Conservation (phyloP, 108 stramenopile species). For the Cyclotella baltica region DNA sequence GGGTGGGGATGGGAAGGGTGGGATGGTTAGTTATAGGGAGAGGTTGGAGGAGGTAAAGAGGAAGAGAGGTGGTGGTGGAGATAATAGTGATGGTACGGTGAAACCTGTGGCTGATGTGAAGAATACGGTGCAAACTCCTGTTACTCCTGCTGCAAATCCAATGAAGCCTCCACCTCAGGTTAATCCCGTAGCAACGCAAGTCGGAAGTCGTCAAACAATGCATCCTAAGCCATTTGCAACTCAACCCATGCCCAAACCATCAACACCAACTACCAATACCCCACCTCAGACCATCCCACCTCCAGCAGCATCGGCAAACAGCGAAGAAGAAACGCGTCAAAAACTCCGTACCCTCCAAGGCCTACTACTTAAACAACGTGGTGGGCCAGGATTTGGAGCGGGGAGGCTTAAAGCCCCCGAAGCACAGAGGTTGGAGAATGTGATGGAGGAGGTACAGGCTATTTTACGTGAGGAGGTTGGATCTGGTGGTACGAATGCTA, state of each 20-base stretch:
- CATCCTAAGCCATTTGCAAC: too few species aligned
- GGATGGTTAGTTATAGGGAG: slow-evolving; percentile 72
- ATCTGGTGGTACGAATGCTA: not conserved
- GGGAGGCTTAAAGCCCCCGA: slow-evolving; percentile 74
- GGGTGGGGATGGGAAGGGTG: slow-evolving; percentile 17
- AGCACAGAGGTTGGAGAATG: slow-evolving; percentile 58
- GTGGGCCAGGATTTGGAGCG: slow-evolving; percentile 85
- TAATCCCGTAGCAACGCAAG: not conserved
- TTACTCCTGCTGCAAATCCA: not conserved
- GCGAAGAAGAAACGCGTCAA: slow-evolving; percentile 56
- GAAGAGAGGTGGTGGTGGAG: slow-evolving; percentile 15
- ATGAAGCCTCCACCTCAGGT: not conserved
- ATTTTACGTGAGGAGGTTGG: slow-evolving; percentile 61
- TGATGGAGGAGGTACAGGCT: slow-evolving; percentile 49
- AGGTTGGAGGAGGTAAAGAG: slow-evolving; percentile 57
- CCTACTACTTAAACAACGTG: slow-evolving; percentile 84
- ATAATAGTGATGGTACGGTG: slow-evolving; percentile 6
- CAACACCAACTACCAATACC: not conserved
- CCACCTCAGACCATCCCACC: not conserved
- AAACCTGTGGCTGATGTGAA: not conserved
- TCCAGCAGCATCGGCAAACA: slow-evolving; percentile 19
- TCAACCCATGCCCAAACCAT: not conserved
- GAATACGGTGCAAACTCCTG: not conserved
- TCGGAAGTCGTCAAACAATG: too few species aligned
- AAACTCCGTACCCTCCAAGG: slow-evolving; percentile 81